Evolutionary conservation across 2,329 filamentous ascomycete genomes (phyloP).

Genomic region (Sporothrix inflata): DNA sequence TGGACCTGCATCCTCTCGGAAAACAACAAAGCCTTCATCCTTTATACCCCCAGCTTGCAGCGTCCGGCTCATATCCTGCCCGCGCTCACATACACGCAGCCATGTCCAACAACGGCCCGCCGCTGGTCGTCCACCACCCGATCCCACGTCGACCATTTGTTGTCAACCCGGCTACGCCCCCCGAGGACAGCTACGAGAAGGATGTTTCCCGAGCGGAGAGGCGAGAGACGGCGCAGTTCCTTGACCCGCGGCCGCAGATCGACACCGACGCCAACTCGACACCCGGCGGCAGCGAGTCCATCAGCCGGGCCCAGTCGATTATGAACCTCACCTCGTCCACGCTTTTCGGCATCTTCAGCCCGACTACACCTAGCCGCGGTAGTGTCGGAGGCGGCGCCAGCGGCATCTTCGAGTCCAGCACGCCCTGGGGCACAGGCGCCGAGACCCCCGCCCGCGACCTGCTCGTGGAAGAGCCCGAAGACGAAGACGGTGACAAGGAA

Average conservation of each 20-base stretch:
- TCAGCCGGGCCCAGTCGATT: slow-evolving; percentile 74
- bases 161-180: slow-evolving; percentile 53
- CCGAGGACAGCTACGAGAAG: slow-evolving; percentile 39
- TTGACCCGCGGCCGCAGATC: slow-evolving; percentile 16
- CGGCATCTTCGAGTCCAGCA: slow-evolving; percentile 54
- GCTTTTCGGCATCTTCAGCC: slow-evolving; percentile 87
- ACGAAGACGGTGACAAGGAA: not conserved
- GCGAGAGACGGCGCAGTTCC: slow-evolving; percentile 23
- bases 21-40: not conserved
- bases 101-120: slow-evolving; percentile 39
- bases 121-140: slow-evolving; percentile 64
- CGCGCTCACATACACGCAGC: not conserved
- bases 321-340: slow-evolving; percentile 88
- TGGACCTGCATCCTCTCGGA: not conserved
- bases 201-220: not conserved
- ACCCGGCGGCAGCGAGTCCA: slow-evolving; percentile 42
- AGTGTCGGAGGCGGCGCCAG: slow-evolving; percentile 35
- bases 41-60: not conserved
- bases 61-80: not conserved
- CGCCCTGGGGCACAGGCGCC: slow-evolving; percentile 78
- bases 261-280: slow-evolving; percentile 32
- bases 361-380: slow-evolving; percentile 46
- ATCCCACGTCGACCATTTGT: slow-evolving; percentile 74
- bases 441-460: slow-evolving; percentile 60
- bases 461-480: slow-evolving; percentile 6